Base-by-base conservation (phyloP, 108 stramenopile genomes). In the Nitzschia inconspicua region DNA sequence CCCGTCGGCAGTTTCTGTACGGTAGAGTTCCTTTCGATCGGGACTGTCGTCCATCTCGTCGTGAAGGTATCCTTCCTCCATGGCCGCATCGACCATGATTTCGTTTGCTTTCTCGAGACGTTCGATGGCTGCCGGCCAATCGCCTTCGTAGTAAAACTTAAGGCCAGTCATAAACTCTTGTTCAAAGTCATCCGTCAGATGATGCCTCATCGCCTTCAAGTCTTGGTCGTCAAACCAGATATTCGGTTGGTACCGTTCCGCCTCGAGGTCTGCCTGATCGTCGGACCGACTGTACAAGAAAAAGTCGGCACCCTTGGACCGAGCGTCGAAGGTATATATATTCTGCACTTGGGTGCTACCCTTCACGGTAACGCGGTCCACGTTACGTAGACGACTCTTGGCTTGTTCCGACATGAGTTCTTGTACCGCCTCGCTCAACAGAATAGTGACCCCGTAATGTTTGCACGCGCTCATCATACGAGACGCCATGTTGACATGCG, bases 401-500 rank as follows among this genome's bases (percentile, higher is more conserved):
- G 89, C 91, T 20, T 63, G 57, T 11, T 62, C 32, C 0, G 91
- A 88, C 42, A 98, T 44, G 8, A 94, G 71, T 35, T 87, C 77
- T 44, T 90, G 77, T 16, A 98, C 93, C 6, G 86, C 78, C 51
- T 93, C 72, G 44, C 88, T 89, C 16, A 93, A 28, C 19, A 92
- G 70, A 37, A 97, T 73, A 1, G 83, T 72, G 13, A 89, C 85
- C 18, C 91, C 91, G 63, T 94, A 97, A 58, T 95, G 94, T 58
- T 82, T 78, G 11, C 76, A 75, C 16, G 96, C 94, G 32, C 84
- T 77, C 86, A 89, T 91, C 88, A 97, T 91, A 40, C 96, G 72
- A n/a, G 91, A 83, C 24, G 96, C 93, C 90, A 95, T 93, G 60
- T 97, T 97, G 37, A 97, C 96, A 72, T 94, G 91, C 4, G 96